These are phyloP conservation scores for Penicillium fimorum DNA, from an alignment of 495 filamentous ascomycete genomes.

Conservation along the genomic window DNA sequence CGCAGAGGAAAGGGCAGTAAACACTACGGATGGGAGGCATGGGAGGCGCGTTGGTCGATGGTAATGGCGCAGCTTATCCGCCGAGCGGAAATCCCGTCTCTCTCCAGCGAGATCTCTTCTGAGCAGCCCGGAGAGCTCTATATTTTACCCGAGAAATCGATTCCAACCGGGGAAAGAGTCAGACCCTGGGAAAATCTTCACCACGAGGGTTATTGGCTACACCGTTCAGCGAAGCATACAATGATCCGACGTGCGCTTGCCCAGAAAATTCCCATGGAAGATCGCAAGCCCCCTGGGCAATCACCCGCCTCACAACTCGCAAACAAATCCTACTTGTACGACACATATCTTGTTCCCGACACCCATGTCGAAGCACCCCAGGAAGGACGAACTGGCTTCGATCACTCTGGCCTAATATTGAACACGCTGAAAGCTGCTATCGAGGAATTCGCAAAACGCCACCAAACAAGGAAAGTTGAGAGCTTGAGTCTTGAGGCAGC, in stretches of 20 bases:
- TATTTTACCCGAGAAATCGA: slow-evolving; percentile 64
- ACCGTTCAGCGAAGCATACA: slow-evolving; percentile 64
- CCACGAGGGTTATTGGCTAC: slow-evolving; percentile 85
- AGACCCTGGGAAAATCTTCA: slow-evolving; percentile 79
- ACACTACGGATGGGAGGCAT: slow-evolving; percentile 84
- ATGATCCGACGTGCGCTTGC: slow-evolving; percentile 60
- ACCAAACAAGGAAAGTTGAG: slow-evolving; percentile 64
- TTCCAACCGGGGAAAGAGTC: slow-evolving; percentile 61
- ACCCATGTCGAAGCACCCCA: slow-evolving; percentile 69
- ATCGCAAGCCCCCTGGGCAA: slow-evolving; percentile 63
- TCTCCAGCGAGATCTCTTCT: slow-evolving; percentile 23
- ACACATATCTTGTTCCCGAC: slow-evolving; percentile 80
- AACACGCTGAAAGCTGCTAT: slow-evolving; percentile 59
- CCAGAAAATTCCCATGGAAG: slow-evolving; percentile 68
- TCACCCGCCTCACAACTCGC: slow-evolving; percentile 67
- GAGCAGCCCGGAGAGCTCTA: slow-evolving; percentile 23
- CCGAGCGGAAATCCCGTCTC: slow-evolving; percentile 50
- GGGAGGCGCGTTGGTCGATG: slow-evolving; percentile 79
- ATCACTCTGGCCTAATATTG: slow-evolving; percentile 64
- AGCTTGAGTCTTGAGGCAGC: slow-evolving; percentile 68
- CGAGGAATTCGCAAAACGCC: slow-evolving; percentile 60
- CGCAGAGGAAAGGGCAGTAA: slow-evolving; percentile 76
- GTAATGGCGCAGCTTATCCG: slow-evolving; percentile 80
- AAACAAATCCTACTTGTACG: slow-evolving; percentile 68
- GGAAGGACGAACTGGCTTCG: slow-evolving; percentile 49